phyloP scores from a whole-genome alignment of 768 basidiomycete genomes.

The Boletus huronensis region DNA sequence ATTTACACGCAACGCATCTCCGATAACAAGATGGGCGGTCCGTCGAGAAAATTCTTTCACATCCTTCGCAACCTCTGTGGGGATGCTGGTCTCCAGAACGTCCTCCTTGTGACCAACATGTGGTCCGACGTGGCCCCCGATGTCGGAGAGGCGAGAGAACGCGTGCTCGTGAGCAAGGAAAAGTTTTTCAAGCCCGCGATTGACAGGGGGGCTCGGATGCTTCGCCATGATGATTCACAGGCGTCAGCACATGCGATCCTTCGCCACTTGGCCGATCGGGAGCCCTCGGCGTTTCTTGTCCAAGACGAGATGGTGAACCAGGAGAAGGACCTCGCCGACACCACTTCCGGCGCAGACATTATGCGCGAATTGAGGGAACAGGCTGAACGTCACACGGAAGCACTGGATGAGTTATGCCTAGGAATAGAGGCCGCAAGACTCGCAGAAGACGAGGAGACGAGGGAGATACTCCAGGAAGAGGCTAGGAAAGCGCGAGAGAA shows the following conservation, averaged over 20 bases:
- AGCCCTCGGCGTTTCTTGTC: slow-evolving; percentile 45
- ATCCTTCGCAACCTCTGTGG: slow-evolving; percentile 54
- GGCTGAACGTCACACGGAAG: slow-evolving; percentile 41
- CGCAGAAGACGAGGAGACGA: slow-evolving; percentile 43
- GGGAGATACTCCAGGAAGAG: slow-evolving; percentile 40
- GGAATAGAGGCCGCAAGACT: slow-evolving; percentile 46
- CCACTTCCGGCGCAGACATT: slow-evolving; percentile 49
- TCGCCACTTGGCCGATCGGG: slow-evolving; percentile 37
- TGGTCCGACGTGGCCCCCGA: slow-evolving; percentile 41
- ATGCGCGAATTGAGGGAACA: slow-evolving; percentile 47
- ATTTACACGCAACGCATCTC: slow-evolving; percentile 52
- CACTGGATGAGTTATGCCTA: slow-evolving; percentile 40
- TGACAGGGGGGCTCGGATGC: slow-evolving; percentile 42
- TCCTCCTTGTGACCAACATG: slow-evolving; percentile 52
- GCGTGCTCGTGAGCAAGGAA: slow-evolving; percentile 38
- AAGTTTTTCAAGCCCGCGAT: slow-evolving; percentile 51
- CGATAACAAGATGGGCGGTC: slow-evolving; percentile 48
- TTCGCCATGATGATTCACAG: slow-evolving; percentile 41
- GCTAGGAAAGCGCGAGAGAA: slow-evolving; percentile 39
- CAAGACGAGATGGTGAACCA: slow-evolving; percentile 54
- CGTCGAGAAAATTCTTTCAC: slow-evolving; percentile 47
- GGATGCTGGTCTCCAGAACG: slow-evolving; percentile 41
- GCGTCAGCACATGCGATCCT: slow-evolving; percentile 46
- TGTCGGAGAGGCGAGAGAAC: slow-evolving; percentile 40
- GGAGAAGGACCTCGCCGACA: slow-evolving; percentile 45